These are phyloP conservation scores for Rutstroemia sydowiana DNA, from an alignment of 2,329 filamentous ascomycete genomes.

Conservation along the genomic window DNA sequence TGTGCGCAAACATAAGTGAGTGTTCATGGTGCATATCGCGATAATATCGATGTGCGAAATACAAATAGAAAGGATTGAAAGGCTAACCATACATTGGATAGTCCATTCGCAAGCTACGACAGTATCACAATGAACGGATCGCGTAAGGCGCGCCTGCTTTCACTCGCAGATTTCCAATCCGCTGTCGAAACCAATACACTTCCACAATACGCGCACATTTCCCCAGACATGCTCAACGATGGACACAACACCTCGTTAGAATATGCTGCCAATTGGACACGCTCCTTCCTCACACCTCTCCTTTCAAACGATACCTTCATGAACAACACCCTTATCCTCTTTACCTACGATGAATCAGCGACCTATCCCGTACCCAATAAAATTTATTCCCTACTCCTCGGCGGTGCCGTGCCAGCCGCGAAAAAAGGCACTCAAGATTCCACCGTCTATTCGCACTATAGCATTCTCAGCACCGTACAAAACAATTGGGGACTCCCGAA, in stretches of 20 bases:
- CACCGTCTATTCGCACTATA: constrained; percentile 42
- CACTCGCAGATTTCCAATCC: constrained; percentile 51
- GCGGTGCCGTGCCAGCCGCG: constrained; percentile 41
- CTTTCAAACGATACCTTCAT: constrained; percentile 44
- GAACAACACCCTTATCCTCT: constrained; percentile 45
- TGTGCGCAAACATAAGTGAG: constrained; percentile 29
- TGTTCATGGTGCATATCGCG: neutral
- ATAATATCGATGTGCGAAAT: neutral
- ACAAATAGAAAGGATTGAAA: neutral
- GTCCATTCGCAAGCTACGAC: constrained; percentile 43
- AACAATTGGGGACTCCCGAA: constrained; percentile 38
- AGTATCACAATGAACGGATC: constrained; percentile 42
- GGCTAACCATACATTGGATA: constrained; percentile 12
- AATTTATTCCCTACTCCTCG: constrained; percentile 47
- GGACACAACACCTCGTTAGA: constrained; percentile 52
- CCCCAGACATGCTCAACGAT: constrained; percentile 58
- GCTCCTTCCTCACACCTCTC: constrained; percentile 46
- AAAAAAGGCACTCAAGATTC: constrained; percentile 44
- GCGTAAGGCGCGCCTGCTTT: constrained; percentile 52
- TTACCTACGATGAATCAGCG: constrained; percentile 53
- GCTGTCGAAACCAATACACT: constrained; percentile 49
- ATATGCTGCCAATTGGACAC: constrained; percentile 45
- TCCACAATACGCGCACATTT: constrained; percentile 59
- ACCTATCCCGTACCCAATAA: constrained; percentile 45
- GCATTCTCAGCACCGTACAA: constrained; percentile 35